These are phyloP conservation scores for Gossypium mustelinum DNA, from an alignment of 345 rosid species.

Conservation along the genomic window DNA sequence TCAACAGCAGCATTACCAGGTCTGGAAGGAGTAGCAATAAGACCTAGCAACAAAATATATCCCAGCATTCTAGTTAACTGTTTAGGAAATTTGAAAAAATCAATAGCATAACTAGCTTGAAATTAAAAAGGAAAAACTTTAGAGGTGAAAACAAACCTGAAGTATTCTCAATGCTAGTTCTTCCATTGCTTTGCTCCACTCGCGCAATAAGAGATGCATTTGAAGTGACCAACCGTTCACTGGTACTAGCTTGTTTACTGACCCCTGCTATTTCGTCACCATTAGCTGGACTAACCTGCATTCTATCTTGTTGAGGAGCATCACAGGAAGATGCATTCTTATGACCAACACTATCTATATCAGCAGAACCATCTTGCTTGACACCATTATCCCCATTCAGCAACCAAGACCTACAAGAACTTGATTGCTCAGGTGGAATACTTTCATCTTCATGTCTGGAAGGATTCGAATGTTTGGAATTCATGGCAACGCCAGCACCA, in stretches of 20 bases:
- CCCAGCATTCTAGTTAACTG: constrained; percentile 28
- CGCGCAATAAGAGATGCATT: constrained; percentile 32
- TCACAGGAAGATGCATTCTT: constrained; percentile 34
- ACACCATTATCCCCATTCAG: constrained; percentile 47
- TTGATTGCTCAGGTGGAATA: constrained; percentile 50
- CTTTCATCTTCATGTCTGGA: constrained; percentile 50
- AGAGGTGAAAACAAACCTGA: constrained; percentile 42
- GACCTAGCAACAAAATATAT: constrained; percentile 45
- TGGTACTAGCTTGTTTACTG: constrained; percentile 39
- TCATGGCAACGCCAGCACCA: constrained; percentile 33
- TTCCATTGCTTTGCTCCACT: constrained; percentile 52
- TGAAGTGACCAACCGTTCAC: constrained; percentile 29
- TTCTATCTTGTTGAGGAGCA: constrained; percentile 44
- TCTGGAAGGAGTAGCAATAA: constrained; percentile 46
- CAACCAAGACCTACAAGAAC: constrained; percentile 48
- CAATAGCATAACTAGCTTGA: neutral
- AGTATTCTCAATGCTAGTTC: constrained; percentile 32
- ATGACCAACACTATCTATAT: constrained; percentile 28
- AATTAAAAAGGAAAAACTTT: neutral
- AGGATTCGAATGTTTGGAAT: constrained; percentile 48
- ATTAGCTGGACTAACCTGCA: constrained; percentile 35
- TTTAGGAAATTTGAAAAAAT: constrained; percentile 6
- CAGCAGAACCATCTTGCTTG: constrained; percentile 44
- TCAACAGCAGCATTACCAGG: constrained; percentile 42
- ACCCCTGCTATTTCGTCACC: constrained; percentile 46